Evolutionary conservation across 2,329 filamentous ascomycete species (phyloP).

Genomic region (Didymella arachidicola): DNA sequence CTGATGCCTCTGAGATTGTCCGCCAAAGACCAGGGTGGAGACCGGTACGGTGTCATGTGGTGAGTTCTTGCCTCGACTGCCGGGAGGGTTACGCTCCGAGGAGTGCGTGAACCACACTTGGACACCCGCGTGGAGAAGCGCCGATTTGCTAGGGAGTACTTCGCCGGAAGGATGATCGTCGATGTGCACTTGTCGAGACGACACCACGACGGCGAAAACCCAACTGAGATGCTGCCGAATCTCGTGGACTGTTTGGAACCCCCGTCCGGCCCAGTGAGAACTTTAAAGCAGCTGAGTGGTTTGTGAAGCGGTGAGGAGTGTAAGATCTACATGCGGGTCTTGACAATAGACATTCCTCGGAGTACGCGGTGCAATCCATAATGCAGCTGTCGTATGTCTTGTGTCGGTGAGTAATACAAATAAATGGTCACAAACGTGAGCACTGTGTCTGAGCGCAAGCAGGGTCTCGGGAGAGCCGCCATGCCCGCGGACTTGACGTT

Average conservation of each 20-base stretch:
- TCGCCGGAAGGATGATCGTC: neutral
- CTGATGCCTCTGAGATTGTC: neutral
- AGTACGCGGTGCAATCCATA: neutral
- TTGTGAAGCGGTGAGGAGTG: neutral
- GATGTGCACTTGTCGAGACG: neutral
- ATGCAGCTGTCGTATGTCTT: neutral
- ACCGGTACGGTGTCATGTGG: constrained; percentile 1
- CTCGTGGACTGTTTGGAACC: neutral
- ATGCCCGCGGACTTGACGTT: neutral
- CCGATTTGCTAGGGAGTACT: neutral
- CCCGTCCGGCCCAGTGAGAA: neutral
- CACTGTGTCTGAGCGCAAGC: neutral
- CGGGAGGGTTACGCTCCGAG: neutral
- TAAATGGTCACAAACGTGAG: constrained; percentile 1
- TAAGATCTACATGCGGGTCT: neutral
- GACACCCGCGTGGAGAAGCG: neutral
- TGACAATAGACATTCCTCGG: neutral
- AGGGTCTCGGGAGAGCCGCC: constrained; percentile 5
- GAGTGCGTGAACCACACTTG: constrained; percentile 1
- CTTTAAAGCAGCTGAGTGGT: neutral
- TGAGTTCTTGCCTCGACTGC: neutral
- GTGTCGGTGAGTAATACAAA: neutral
- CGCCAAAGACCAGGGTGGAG: neutral
- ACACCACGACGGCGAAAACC: neutral
- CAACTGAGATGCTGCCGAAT: neutral